Evolutionary conservation across 2,329 filamentous ascomycete species (phyloP), one percentile per base, ranked within the genome.

Genomic region (Calonectria ilicicola): DNA sequence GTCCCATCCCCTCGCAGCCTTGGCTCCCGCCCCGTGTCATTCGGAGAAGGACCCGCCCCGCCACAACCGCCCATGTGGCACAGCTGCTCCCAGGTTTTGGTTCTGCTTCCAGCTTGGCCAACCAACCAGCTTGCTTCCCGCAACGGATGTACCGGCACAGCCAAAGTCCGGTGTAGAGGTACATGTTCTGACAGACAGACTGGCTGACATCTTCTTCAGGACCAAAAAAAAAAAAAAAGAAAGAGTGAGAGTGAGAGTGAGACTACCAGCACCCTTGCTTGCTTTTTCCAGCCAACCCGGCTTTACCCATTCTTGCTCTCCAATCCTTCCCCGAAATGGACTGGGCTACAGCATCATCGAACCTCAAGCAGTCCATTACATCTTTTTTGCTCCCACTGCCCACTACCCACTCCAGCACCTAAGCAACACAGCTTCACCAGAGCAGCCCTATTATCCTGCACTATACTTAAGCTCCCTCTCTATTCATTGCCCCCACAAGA

Each of bases 31-130:
- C 63, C 49, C 58, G 42, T 47, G 56, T 32, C 67, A 32, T 46
- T 58, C 32, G 38, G 53, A 58, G 32, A 32, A 32, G 32, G 58
- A 32, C 58, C 58, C 58, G 69, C 76, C 71, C 77, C 77, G 76
- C 77, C 77, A 79, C 76, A 79, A 73, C 76, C 63, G 67, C 64
- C 49, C 69, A 72, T 79, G 74, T 78, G 76, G 74, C 76, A 64
- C 65, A 63, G 51, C 53, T 42, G 58, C 58, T 46, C 32, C 53
- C 32, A 60, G 53, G 21, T 60, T 60, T 14, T 40, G 14, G 53
- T 40, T 27, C 38, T 42, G 23, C 23, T 63, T 15, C 5, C 32
- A 35, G 32, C 10, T n/a, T 26, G 15, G n/a, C 74, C 77, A 78
- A 77, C 74, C 77, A 78, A 77, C 71, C 67, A 74, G 44, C 64